phyloP scores from a whole-genome alignment of 2,329 filamentous ascomycete species.

The Emydomyces testavorans region DNA sequence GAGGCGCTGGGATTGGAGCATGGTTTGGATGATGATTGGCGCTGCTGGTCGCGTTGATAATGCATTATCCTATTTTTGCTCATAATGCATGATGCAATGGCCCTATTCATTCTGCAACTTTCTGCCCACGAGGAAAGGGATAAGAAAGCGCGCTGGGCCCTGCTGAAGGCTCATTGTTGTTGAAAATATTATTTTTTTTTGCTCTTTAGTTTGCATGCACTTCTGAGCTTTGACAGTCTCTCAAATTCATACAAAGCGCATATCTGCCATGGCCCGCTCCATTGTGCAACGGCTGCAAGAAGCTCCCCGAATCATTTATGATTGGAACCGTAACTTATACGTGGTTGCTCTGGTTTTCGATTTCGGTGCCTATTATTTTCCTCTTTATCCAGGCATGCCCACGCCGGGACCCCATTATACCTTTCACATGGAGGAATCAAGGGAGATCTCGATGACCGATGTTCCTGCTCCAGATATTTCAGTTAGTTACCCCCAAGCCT shows the following conservation, averaged over 20 bases:
- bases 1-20: not conserved
- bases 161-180: not conserved
- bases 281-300: constrained; percentile 1
- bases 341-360: not conserved
- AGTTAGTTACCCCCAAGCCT: not conserved
- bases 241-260: not conserved
- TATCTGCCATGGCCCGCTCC: not conserved
- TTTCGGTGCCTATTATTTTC: not conserved
- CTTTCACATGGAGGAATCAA: not conserved
- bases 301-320: constrained; percentile 6
- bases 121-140: constrained; percentile 1
- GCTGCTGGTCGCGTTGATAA: not conserved
- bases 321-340: constrained; percentile 9
- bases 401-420: not conserved
- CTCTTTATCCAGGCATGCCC: constrained; percentile 4
- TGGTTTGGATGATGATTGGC: not conserved
- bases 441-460: constrained; percentile 4
- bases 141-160: constrained; percentile 4
- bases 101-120: constrained; percentile 1
- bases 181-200: not conserved
- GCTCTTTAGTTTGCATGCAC: not conserved
- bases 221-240: not conserved
- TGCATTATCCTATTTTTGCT: constrained; percentile 4
- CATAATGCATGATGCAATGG: constrained; percentile 10
- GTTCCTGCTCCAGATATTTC: not conserved